phyloP scores from a whole-genome alignment of 768 basidiomycete genomes.

The Porpolomopsis calyptriformis region DNA sequence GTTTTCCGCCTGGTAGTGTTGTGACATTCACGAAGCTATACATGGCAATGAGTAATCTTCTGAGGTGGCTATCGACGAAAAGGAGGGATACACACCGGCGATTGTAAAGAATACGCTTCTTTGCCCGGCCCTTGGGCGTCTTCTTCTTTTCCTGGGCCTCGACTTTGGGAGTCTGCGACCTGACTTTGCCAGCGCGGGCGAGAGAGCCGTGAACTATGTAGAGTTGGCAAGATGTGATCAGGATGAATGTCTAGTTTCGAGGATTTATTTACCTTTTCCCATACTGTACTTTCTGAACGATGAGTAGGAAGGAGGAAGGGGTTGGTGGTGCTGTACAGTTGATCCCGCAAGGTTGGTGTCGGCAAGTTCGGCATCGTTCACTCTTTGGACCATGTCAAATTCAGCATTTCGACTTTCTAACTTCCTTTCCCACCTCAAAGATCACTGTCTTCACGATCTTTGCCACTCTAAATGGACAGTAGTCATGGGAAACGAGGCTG shows the following conservation, averaged over 20 bases:
- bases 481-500: conserved; percentile 94
- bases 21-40: conserved; percentile 88
- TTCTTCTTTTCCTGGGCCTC: conserved; percentile 99
- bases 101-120: conserved; percentile 93
- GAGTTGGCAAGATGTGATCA: neutral
- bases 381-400: neutral
- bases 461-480: conserved; percentile 55
- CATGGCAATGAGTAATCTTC: neutral
- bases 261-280: conserved; percentile 1
- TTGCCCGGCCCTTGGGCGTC: conserved; percentile 92
- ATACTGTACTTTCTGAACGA: neutral
- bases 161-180: conserved; percentile 95
- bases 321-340: conserved; percentile 2
- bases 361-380: neutral
- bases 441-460: neutral
- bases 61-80: neutral
- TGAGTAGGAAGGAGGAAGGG: neutral
- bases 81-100: conserved; percentile 51
- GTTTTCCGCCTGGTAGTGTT: conserved; percentile 81
- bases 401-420: neutral
- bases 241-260: neutral
- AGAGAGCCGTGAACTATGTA: conserved; percentile 90
- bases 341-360: neutral
- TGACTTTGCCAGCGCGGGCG: conserved; percentile 99
- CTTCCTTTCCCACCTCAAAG: neutral